phyloP scores from a whole-genome alignment of 441 rosid genomes.

The Eruca vesicaria region DNA sequence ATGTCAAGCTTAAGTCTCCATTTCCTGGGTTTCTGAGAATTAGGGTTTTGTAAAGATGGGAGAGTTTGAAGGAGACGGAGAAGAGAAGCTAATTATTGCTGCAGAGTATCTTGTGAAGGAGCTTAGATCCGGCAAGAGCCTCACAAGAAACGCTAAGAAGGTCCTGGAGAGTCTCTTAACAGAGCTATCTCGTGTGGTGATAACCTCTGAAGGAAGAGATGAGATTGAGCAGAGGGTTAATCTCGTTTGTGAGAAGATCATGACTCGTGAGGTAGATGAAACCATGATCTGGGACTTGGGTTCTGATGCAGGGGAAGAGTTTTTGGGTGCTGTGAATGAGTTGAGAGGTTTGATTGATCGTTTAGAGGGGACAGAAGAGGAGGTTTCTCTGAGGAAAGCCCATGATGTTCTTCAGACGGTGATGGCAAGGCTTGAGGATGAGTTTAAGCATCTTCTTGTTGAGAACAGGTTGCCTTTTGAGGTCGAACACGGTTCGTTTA shows the following conservation, averaged over 20 bases:
- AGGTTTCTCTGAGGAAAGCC: conserved; percentile 49
- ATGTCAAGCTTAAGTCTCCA: neutral
- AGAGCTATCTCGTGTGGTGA: conserved; percentile 52
- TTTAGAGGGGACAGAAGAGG: conserved; percentile 52
- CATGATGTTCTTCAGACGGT: conserved; percentile 79
- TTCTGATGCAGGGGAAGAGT: conserved; percentile 51
- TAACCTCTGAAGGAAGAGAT: conserved; percentile 29
- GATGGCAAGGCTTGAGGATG: conserved; percentile 89
- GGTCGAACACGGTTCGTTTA: conserved; percentile 61
- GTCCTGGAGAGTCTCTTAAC: conserved; percentile 59
- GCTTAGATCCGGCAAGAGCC: conserved; percentile 60
- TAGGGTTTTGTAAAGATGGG: conserved; percentile 43
- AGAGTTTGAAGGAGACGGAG: conserved; percentile 51
- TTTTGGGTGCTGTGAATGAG: conserved; percentile 57
- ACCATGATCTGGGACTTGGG: conserved; percentile 81
- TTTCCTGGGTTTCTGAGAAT: conserved; percentile 25
- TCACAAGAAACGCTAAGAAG: conserved; percentile 53
- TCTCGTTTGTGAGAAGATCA: conserved; percentile 62
- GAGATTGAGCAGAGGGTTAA: conserved; percentile 47
- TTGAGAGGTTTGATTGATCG: conserved; percentile 48
- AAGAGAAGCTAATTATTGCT: conserved; percentile 68
- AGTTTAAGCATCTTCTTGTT: conserved; percentile 72
- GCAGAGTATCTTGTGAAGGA: conserved; percentile 58
- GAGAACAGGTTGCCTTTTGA: conserved; percentile 66
- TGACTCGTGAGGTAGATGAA: conserved; percentile 65